Base-by-base conservation (phyloP, 2,329 filamentous ascomycete species). In the Xylaria multiplex region DNA sequence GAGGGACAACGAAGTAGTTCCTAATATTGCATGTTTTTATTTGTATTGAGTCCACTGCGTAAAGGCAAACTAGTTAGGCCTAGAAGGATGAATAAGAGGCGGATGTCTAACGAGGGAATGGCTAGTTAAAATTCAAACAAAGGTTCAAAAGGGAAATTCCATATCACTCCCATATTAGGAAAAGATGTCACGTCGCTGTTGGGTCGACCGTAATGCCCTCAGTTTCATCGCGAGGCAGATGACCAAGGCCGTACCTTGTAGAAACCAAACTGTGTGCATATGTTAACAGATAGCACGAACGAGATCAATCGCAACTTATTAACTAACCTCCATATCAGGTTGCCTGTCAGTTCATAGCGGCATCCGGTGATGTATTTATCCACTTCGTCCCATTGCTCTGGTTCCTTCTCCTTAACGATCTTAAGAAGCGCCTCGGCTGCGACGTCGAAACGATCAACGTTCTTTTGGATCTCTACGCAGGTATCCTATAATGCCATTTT, bases 291-390 rank as follows among this genome's bases (percentile, higher is more conserved):
- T n/a, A 16, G 11, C 3, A 4, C 3, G 14, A 42, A 43, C 13
- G 27, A 43, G 13, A 43, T n/a, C n/a, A 16, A 11, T 2, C 30
- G n/a, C 19, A 19, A 19, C 19, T 19, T 19, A 7, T 56, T 30
- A 11, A 57, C 54, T 13, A 46, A 58, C 55, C 55, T 49, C 55
- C 30, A 58, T 7, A 49, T 35, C 6, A 16, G n/a, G 13, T 58
- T 46, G 27, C 43, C 55, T 1, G 43, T 48, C 1, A 48, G 30
- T 27, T 49, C 32, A 27, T 49, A 49, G 11, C 55, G 42, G 7
- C 55, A 58, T 58, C 55, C 55, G 6, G 19, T 40, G 30, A 58
- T 58, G 27, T 49, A 58, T 37, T 48, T 48, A 19, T 58, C 19
- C 2, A 58, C 43, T 27, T 58, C 55, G 3, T 58, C 19, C 27